phyloP scores from a whole-genome alignment of 441 rosid genomes.

The Aquilaria agallochum region DNA sequence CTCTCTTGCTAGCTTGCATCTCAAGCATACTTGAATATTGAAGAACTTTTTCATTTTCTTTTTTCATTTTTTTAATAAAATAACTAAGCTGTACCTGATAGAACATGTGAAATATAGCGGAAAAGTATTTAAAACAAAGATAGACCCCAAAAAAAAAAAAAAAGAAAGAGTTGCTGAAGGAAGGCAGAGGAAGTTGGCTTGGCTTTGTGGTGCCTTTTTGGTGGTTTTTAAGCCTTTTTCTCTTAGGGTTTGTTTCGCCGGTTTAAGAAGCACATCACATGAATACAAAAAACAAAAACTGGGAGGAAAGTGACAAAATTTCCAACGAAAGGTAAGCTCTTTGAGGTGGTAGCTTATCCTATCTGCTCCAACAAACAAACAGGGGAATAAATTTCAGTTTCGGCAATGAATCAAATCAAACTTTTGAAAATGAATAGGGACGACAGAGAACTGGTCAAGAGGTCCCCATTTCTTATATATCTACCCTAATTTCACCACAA shows the following conservation, averaged over 20 bases:
- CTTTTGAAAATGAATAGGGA: slow-evolving; percentile 16
- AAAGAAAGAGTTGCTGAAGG: too few species aligned
- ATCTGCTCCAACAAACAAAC: not conserved
- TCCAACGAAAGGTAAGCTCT: slow-evolving; percentile 2
- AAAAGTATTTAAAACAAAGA: too few species aligned
- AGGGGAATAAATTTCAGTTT: slow-evolving; percentile 19
- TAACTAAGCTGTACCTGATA: too few species aligned
- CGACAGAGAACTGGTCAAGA: slow-evolving; percentile 27
- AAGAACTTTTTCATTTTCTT: too few species aligned
- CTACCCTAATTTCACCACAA: too few species aligned
- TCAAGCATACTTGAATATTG: too few species aligned
- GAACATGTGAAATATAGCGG: too few species aligned
- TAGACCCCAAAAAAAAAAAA: slow-evolving; percentile 1
- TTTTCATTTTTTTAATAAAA: too few species aligned
- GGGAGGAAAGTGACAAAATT: slow-evolving; percentile 24
- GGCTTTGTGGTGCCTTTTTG: slow-evolving; percentile 16
- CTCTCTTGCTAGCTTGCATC: too few species aligned
- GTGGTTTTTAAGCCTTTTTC: not conserved
- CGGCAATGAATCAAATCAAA: slow-evolving; percentile 20
- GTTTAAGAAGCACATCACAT: not conserved
- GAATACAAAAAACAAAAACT: slow-evolving; percentile 15
- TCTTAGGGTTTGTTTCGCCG: not conserved
- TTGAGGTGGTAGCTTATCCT: slow-evolving; percentile 9
- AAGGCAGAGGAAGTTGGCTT: slow-evolving; percentile 11
- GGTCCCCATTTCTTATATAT: slow-evolving; percentile 12